Conservation (phyloP, 805 yeast species). For the Lachancea fermentati region DNA sequence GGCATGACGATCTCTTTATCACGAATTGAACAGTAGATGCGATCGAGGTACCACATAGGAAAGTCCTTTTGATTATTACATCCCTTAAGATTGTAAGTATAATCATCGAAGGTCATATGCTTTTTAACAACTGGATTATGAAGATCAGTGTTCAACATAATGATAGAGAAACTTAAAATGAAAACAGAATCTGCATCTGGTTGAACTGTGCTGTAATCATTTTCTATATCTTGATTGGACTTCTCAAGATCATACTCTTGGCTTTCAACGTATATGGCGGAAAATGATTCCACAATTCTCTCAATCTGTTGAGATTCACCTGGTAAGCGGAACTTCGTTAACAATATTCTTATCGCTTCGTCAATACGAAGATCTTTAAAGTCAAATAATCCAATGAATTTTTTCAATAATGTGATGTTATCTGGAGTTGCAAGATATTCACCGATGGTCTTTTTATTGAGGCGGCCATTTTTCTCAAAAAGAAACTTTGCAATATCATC, state of each 20-base stretch:
- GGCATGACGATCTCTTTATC: conserved; percentile 94
- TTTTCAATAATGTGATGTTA: conserved; percentile 51
- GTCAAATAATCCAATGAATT: conserved; percentile 67
- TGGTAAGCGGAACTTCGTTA: conserved; percentile 84
- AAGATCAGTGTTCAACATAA: conserved; percentile 89
- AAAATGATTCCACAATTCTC: conserved; percentile 80
- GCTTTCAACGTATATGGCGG: conserved; percentile 68
- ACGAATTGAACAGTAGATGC: conserved; percentile 72
- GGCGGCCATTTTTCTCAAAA: conserved; percentile 68
- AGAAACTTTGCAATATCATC: conserved; percentile 70
- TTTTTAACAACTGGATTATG: conserved; percentile 90
- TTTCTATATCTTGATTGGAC: conserved; percentile 18
- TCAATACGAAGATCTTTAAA: conserved; percentile 79
- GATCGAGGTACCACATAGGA: conserved; percentile 78
- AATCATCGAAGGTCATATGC: conserved; percentile 85
- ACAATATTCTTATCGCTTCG: conserved; percentile 78
- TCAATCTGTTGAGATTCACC: conserved; percentile 98
- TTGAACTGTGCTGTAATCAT: conserved; percentile 43
- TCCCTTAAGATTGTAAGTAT: conserved; percentile 73
- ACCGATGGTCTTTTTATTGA: conserved; percentile 85
- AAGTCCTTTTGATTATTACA: conserved; percentile 72
- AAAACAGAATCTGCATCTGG: conserved; percentile 86
- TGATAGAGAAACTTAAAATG: conserved; percentile 83
- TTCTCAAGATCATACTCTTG: conserved; percentile 38
- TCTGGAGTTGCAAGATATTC: conserved; percentile 76